Base-by-base conservation (phyloP, 148 eudicot species). In the Fagopyrum esculentum region DNA sequence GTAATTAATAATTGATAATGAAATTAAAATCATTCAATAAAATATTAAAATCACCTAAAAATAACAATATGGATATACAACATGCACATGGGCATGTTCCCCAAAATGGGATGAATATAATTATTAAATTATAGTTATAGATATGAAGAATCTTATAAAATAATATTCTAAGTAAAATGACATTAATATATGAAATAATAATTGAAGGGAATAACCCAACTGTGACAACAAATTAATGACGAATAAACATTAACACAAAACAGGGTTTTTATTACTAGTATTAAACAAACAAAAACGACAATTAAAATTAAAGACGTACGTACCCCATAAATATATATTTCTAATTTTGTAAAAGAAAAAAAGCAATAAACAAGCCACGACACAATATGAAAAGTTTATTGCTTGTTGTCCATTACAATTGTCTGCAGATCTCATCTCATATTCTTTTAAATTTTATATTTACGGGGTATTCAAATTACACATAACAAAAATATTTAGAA, bases 401-500 rank as follows among this genome's bases (percentile, higher is more conserved):
- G 73, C 74, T 75, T 79, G 80, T 69, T 78, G 80, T 80, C 81
- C 85, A 78, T 78, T 73, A 80, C 85, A 85, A 71, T 7, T 66
- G 71, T 66, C 47, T 15, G 47, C 71, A 66, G 71, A 66, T 66
- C 71, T 66, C 46, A 19, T 66, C 77, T 73, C 78, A 77, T 72
- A 82, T 72, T 75, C 76, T 75, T 47, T 9, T 48, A 60, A 50
- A 78, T 73, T 73, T 78, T 74, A 56, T 69, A 83, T 76, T 73
- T 78, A 30, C 79, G 63, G 71, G 73, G 71, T 35, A 76, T 54
- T 71, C 61, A 73, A 57, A 70, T 46, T 59, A 15, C 47, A 69
- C 54, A 12, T 7, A 66, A 7, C 47, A 66, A 66, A 66, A 66
- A 66, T 66, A 66, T 66, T 63, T 63, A 63, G 69, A 66, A 66